These are phyloP conservation scores for Dothistroma pini DNA, from an alignment of 2,329 filamentous ascomycete genomes.

Conservation along the genomic window DNA sequence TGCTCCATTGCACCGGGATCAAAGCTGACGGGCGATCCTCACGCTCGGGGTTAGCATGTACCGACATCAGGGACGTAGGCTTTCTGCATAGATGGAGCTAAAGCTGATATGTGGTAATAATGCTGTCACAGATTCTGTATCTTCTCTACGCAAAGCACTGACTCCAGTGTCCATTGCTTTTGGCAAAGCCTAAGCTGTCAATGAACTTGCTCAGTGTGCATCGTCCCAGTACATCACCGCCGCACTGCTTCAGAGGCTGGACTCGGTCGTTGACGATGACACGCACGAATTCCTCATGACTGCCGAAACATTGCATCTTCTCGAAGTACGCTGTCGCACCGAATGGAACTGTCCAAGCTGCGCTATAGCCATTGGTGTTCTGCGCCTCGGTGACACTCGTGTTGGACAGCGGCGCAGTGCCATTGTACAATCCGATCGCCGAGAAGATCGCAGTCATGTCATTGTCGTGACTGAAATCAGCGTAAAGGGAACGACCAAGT, in stretches of 20 bases:
- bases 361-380: slow-evolving; percentile 64
- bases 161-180: slow-evolving; percentile 68
- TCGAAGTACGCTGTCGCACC: slow-evolving; percentile 78
- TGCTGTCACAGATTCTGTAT: not conserved
- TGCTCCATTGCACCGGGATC: not conserved
- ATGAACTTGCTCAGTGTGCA: slow-evolving; percentile 70
- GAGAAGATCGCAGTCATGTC: slow-evolving; percentile 73
- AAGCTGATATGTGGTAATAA: not conserved
- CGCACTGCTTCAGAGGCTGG: slow-evolving; percentile 66
- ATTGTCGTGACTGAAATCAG: slow-evolving; percentile 91
- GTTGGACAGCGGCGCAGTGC: slow-evolving; percentile 49
- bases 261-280: slow-evolving; percentile 83
- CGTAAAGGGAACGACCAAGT: slow-evolving; percentile 64
- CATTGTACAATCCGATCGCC: slow-evolving; percentile 74
- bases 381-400: slow-evolving; percentile 47
- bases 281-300: slow-evolving; percentile 68
- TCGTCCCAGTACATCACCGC: slow-evolving; percentile 64
- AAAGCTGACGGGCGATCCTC: not conserved
- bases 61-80: no score
- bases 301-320: slow-evolving; percentile 67
- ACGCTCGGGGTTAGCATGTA: no score
- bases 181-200: slow-evolving; percentile 69
- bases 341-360: slow-evolving; percentile 79
- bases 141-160: slow-evolving; percentile 47
- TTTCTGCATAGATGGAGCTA: not conserved